These are phyloP conservation scores for Coemansia sp. DNA, from an alignment of 192 early-diverging fungal species.

Conservation along the genomic window DNA sequence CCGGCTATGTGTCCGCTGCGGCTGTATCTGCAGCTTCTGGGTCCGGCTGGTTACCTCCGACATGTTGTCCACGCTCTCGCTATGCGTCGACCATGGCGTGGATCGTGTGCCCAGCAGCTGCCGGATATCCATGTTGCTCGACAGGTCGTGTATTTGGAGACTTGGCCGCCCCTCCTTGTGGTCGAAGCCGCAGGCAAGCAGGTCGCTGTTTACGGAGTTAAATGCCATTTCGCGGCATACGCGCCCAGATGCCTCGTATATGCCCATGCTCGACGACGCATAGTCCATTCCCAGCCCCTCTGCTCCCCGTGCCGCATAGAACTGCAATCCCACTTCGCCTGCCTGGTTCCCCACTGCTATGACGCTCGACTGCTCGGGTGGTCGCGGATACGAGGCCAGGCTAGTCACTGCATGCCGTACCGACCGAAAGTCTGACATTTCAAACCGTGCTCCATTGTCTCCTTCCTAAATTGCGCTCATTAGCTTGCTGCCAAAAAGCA, in stretches of 20 bases:
- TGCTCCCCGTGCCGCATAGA: slow-evolving; percentile 11
- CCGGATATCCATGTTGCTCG: slow-evolving; percentile 29
- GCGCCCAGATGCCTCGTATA: slow-evolving; percentile 28
- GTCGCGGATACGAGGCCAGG: slow-evolving; percentile 30
- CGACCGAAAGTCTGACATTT: slow-evolving; percentile 17
- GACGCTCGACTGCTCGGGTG: slow-evolving; percentile 21
- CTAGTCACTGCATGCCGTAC: slow-evolving; percentile 25
- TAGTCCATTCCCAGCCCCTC: slow-evolving; percentile 6
- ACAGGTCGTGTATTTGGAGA: slow-evolving; percentile 34
- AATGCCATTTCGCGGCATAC: slow-evolving; percentile 34
- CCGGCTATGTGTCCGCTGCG: slow-evolving; percentile 12
- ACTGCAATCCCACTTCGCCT: slow-evolving; percentile 41
- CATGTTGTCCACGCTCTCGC: slow-evolving; percentile 11
- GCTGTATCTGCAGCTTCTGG: slow-evolving; percentile 9
- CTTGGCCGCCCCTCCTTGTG: slow-evolving; percentile 31
- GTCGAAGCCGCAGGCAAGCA: slow-evolving; percentile 48
- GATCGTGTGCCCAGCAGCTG: slow-evolving; percentile 31
- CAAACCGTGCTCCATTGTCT: slow-evolving; percentile 6
- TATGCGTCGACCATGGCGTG: slow-evolving; percentile 26
- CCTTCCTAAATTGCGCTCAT: slow-evolving; percentile 6
- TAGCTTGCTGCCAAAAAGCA: not conserved
- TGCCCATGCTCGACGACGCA: slow-evolving; percentile 7
- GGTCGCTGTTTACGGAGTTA: slow-evolving; percentile 27
- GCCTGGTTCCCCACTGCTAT: slow-evolving; percentile 30
- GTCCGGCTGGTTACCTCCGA: not conserved